Evolutionary conservation across 768 basidiomycete species (phyloP), one percentile per base, ranked within the genome.

Genomic region (Naganishia vaughanmartiniae): DNA sequence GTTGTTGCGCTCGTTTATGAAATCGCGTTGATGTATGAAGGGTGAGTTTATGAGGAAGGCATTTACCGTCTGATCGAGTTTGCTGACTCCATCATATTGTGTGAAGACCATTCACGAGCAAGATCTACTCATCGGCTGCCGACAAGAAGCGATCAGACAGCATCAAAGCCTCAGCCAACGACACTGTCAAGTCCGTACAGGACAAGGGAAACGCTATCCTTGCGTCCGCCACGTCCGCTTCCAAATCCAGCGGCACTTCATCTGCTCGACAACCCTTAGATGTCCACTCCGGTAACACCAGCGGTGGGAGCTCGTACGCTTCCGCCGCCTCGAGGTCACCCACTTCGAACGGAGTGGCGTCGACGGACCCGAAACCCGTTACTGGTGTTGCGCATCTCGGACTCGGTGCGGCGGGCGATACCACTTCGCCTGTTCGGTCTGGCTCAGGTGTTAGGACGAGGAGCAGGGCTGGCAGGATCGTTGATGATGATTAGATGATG

Each of bases 21-120:
- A 63, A 84, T 95, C 70, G 95, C 95, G 2, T 84, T 97, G 58
- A 85, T 85, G 31, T 97, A 86, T 78, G 96, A 99, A 84, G 93
- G 93, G 92, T 95, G 77, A 54, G 90, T 84, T 7, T 12, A 28
- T 10, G 42, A 4, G 9, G 15, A 30, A 14, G 57, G 26, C 11
- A 7, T 51, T 9, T 17, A 5, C 55, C 21, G 28, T 33, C 21
- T 2, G n/a, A 66, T 42, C 30, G 53, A 5, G 24, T 51, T 26
- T 10, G 58, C 51, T 70, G 48, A 34, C 34, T 30, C 24, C 39
- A 10, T 10, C 17, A n/a, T 48, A 54, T 19, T 33, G 17, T 24
- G 30, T n/a, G 39, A 12, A 83, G 83, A 51, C 83, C 83, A 6
- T 84, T 83, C 80, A 84, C 83, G 34, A 80, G 78, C 73, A 80